Evolutionary conservation across 441 rosid genomes (phyloP).

Genomic region (Pelargonium fulgidum): DNA sequence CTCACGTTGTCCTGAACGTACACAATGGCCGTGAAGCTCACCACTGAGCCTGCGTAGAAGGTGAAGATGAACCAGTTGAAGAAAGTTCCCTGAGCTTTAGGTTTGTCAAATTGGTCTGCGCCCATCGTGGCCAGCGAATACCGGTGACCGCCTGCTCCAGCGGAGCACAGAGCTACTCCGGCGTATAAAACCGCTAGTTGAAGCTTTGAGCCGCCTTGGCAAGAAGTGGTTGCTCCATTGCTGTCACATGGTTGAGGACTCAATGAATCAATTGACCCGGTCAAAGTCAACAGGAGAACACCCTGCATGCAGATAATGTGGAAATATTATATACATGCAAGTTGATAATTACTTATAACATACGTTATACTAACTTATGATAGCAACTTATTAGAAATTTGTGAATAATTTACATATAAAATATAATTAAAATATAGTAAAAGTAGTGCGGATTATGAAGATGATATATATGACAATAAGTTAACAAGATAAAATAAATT

Average conservation of each 20-base stretch:
- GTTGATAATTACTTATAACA: no score
- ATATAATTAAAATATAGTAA: no score
- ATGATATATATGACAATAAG: no score
- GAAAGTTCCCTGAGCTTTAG: conserved; percentile 15
- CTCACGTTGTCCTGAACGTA: conserved; percentile 27
- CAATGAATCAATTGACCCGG: neutral
- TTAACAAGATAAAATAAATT: no score
- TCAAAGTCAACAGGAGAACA: conserved; percentile 5
- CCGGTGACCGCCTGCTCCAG: conserved; percentile 19
- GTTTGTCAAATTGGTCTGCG: conserved; percentile 19
- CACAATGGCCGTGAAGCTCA: conserved; percentile 17
- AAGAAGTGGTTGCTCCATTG: neutral
- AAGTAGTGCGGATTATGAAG: no score
- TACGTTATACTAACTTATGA: no score
- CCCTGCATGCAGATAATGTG: neutral
- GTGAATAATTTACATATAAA: no score
- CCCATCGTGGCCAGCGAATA: conserved; percentile 16
- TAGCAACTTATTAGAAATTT: no score
- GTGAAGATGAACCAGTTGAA: conserved; percentile 24
- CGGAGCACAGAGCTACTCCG: conserved; percentile 2
- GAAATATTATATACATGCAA: no score
- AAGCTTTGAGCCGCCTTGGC: neutral
- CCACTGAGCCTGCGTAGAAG: neutral
- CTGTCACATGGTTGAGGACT: conserved; percentile 11
- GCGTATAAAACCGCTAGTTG: conserved; percentile 18